Conservation (phyloP, 805 yeast species). For the Kluyveromyces aestuarii region DNA sequence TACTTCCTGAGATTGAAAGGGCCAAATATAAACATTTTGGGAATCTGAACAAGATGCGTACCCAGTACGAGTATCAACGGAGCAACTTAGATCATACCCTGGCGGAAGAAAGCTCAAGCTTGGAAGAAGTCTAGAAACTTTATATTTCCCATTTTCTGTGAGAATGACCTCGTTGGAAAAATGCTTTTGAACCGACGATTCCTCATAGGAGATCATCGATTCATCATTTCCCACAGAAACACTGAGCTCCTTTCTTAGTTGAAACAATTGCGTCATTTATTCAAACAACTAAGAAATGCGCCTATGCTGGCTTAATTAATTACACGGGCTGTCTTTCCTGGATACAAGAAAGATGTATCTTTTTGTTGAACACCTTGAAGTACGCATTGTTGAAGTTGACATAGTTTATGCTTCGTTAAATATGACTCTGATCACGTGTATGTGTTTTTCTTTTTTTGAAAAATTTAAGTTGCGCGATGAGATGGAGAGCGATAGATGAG, state of each 20-base stretch:
- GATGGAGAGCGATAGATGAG: background rate
- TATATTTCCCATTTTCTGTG: constrained; percentile 25
- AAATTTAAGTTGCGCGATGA: background rate
- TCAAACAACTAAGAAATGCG: too few relatives aligned
- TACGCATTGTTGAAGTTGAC: background rate
- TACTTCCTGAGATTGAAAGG: constrained; percentile 51
- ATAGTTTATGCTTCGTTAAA: background rate
- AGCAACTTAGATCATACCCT: constrained; percentile 28
- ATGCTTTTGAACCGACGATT: constrained; percentile 1
- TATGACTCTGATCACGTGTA: background rate
- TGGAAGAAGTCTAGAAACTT: constrained; percentile 16
- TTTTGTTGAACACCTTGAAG: background rate
- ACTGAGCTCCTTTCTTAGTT: constrained; percentile 26
- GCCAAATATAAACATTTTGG: constrained; percentile 58
- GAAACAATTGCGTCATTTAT: constrained; percentile 14
- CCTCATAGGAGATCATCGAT: constrained; percentile 7
- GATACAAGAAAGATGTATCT: too few relatives aligned
- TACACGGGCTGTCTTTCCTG: background rate
- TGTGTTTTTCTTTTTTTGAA: background rate
- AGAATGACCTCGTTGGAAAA: constrained; percentile 11
- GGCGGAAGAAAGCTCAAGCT: constrained; percentile 11
- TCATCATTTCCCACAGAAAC: constrained; percentile 22
- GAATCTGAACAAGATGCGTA: constrained; percentile 42
- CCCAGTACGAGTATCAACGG: constrained; percentile 38
- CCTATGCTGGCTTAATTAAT: too few relatives aligned